A percentile compares a stretch with the other conserved stretches of the same genome.
Evolutionary conservation across 345 rosid genomes (phyloP).

Genomic region (Citrus glauca): DNA sequence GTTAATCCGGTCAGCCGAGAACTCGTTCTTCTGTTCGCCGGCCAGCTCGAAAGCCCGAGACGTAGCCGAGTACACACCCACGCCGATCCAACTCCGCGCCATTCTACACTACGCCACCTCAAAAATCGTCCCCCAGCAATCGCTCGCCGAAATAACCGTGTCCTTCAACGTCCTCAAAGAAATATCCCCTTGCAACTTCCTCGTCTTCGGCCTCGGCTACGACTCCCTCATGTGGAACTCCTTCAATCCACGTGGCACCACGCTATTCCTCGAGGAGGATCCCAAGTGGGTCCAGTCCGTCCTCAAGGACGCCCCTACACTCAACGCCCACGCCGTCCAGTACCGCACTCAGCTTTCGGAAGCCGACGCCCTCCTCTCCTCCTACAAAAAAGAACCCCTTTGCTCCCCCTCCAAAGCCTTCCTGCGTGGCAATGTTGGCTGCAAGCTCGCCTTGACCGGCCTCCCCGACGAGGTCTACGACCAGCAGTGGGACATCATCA

Average conservation of each 20-base stretch:
- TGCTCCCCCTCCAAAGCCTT: conserved; percentile 52
- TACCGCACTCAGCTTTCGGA: conserved; percentile 65
- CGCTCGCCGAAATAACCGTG: conserved; percentile 45
- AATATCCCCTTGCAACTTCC: conserved; percentile 58
- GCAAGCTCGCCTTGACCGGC: conserved; percentile 57
- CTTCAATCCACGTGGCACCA: conserved; percentile 63
- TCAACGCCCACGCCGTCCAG: conserved; percentile 56
- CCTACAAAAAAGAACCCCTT: conserved; percentile 36
- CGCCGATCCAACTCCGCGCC: conserved; percentile 58
- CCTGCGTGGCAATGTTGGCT: conserved; percentile 50
- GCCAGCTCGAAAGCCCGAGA: conserved; percentile 22
- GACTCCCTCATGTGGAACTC: conserved; percentile 82
- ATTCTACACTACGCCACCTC: conserved; percentile 76
- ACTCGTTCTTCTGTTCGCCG: conserved; percentile 37
- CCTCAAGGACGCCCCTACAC: conserved; percentile 37
- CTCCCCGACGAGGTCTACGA: conserved; percentile 82
- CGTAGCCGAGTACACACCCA: conserved; percentile 29
- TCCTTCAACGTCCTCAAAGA: conserved; percentile 49
- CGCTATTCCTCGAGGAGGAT: conserved; percentile 74
- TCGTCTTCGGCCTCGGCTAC: conserved; percentile 68
- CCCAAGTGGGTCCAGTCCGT: conserved; percentile 57
- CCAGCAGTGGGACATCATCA: conserved; percentile 79
- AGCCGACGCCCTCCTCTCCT: conserved; percentile 36
- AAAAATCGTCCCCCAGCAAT: conserved; percentile 51
- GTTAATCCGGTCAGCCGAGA: conserved; percentile 33